Base-by-base conservation (phyloP, 805 yeast species). In the Lachancea fermentati region DNA sequence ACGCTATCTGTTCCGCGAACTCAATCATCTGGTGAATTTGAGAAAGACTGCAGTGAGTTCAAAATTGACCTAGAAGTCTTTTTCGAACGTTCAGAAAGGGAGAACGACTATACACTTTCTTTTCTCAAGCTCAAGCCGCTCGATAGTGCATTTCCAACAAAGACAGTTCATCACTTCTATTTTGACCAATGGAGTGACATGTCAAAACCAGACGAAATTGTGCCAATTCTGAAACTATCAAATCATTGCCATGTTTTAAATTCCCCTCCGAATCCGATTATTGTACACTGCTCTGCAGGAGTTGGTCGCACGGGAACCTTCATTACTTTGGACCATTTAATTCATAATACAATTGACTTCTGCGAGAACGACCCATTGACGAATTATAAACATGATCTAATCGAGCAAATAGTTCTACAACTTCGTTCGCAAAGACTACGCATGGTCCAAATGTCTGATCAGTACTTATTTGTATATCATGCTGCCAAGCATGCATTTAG, bases 241-340 rank as follows among this genome's bases (percentile, higher is more conserved):
- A 45, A 46, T 3, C 56, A 62, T 14, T 57, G 61, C 0, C 60
- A 60, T 30, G 43, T 47, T 1, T 43, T 65, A 18, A 61, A 61
- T 34, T 45, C 51, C 5, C 30, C 39, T 1, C 54, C 48, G 2
- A 60, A 55, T 34, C 91, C 93, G 15, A 69, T 80, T 2, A 65
- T 88, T 32, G 85, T 84, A 15, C 98, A 93, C 58, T 93, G 98
- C 54, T 87, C 96, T 4, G 98, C 98, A 0, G 98, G 98, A 1
- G 91, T 95, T 45, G 98, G 98, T 2, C 68, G 98, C 47, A 86
- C 97, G 0, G 98, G 98, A 2, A 87, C 96, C 1, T 85, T 81
- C 54, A 76, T 86, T 44, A 78, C 89, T 8, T 34, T 62, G 18
- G 65, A 61, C 30, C 65, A 62, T 37, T 19, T 62, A 19, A 43